Percentiles rank a stretch among this genome's conserved stretches.
These are phyloP conservation scores for Senecio squalidus DNA, from an alignment of 140 eudicot genomes.

Conservation along the genomic window DNA sequence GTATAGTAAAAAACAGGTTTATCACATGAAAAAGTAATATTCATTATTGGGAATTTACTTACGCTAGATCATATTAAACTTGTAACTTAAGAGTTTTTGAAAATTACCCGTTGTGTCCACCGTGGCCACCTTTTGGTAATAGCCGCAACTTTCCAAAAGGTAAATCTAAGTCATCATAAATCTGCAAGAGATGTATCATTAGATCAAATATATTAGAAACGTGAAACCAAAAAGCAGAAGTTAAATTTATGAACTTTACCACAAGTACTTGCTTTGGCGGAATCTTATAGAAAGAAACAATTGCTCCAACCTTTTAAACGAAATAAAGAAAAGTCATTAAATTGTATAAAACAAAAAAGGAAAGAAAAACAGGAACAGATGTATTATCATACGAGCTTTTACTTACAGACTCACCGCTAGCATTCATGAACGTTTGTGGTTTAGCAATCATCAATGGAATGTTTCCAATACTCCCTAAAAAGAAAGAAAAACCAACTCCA, in stretches of 20 bases:
- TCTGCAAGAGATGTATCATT: slow-evolving; percentile 33
- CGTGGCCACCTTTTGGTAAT: slow-evolving; percentile 98
- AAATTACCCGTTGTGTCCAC: slow-evolving; percentile 95
- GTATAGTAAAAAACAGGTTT: no score
- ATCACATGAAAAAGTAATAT: no score
- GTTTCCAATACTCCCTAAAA: slow-evolving; percentile 75
- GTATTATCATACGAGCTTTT: slow-evolving; percentile 23
- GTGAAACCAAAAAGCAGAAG: neutral
- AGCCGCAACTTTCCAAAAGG: slow-evolving; percentile 88
- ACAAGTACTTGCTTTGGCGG: slow-evolving; percentile 86
- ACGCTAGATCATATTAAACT: no score
- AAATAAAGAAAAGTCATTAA: slow-evolving; percentile 15
- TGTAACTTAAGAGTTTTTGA: neutral
- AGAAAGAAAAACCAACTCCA: neutral
- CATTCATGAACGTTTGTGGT: slow-evolving; percentile 96
- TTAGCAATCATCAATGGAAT: slow-evolving; percentile 85
- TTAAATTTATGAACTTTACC: slow-evolving; percentile 35
- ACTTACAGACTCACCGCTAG: slow-evolving; percentile 99
- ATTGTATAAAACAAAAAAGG: neutral
- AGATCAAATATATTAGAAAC: slow-evolving; percentile 4
- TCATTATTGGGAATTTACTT: no score
- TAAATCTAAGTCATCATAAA: slow-evolving; percentile 87
- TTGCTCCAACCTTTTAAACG: slow-evolving; percentile 63
- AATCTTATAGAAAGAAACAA: slow-evolving; percentile 84
- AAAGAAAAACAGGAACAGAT: neutral